Base-by-base conservation (phyloP, 1,284 basidiomycete species). In the Pyrrhoderma noxium region DNA sequence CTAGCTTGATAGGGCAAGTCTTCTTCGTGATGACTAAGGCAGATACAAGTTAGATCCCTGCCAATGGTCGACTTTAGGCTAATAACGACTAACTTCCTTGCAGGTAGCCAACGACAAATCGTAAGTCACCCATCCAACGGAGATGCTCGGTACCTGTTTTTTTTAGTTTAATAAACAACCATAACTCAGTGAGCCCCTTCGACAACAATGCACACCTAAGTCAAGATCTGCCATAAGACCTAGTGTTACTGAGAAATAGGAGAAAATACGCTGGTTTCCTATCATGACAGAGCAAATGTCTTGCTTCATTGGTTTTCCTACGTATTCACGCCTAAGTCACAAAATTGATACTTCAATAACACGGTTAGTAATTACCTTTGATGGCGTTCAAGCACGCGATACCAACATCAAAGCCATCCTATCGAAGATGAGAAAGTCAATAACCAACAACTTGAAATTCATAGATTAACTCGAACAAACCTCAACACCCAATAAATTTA, bases 221-320 rank as follows among this genome's bases (percentile, higher is more conserved):
- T 95, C 92, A 23, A 94, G 61, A 60, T 98, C 93, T 8, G 94
- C 92, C 82, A 96, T 90, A 31, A 99, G 73, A 0, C 95, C 95
- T 16, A 93, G 67, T 0, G 89, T 81, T 65, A 91, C 85, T 0
- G 89, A 85, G 72, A 98, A 82, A 74, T 93, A 97, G 8, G 89
- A 90, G 61, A 92, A 79, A n/a, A 75, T 75, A n/a, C 75, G 71
- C 56, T 75, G 79, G 46, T 73, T 77, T 5, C 75, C 73, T 60
- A 93, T 89, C 0, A 75, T 81, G 36, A 96, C 67, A 0, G 89
- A 89, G 64, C 88, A 90, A 21, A 96, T 63, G 65, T 98, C 93
- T 22, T 89, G 73, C 43, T 81, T 73, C 76, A 95, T 83, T 0
- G 77, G 76, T 36, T 70, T 75, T 49, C 88, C 80, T 85, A 59